Percentiles rank a stretch among this genome's conserved stretches.
These are phyloP conservation scores for Ophiostoma sp. DNA, from an alignment of 2,329 filamentous ascomycete genomes.

Conservation along the genomic window DNA sequence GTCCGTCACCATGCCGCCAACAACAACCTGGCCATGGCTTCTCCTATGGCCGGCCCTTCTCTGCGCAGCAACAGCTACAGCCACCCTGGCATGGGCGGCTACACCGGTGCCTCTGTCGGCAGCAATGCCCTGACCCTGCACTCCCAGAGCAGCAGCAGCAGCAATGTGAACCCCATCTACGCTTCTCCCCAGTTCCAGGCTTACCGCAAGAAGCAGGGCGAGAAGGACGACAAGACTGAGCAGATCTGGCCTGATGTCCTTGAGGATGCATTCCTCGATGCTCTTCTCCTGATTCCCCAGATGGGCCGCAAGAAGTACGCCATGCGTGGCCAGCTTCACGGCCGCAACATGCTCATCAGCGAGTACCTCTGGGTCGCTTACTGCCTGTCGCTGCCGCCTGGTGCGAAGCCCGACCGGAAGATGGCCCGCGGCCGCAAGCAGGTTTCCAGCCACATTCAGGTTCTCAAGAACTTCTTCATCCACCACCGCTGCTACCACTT, in stretches of 20 bases:
- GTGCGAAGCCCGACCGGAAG: conserved; percentile 44
- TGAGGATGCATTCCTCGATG: conserved; percentile 63
- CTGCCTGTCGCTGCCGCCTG: conserved; percentile 42
- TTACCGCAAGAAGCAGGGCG: conserved; percentile 60
- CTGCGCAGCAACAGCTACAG: conserved; percentile 19
- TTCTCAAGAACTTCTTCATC: conserved; percentile 61
- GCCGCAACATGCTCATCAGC: conserved; percentile 65
- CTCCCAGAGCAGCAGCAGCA: background rate
- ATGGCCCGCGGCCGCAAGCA: conserved; percentile 52
- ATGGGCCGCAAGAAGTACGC: conserved; percentile 64
- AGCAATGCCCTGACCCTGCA: conserved; percentile 10
- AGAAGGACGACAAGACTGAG: conserved; percentile 58
- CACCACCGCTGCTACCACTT: conserved; percentile 59
- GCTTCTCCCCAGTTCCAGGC: conserved; percentile 58
- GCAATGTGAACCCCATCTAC: conserved; percentile 52
- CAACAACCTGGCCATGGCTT: conserved; percentile 20
- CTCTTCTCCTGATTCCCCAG: conserved; percentile 58
- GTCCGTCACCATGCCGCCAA: conserved; percentile 18
- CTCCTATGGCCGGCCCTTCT: conserved; percentile 18
- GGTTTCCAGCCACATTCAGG: conserved; percentile 66
- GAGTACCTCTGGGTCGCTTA: conserved; percentile 60
- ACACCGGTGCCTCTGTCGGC: conserved; percentile 10
- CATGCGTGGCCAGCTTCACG: conserved; percentile 58
- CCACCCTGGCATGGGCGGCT: conserved; percentile 12
- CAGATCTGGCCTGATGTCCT: conserved; percentile 58